Evolutionary conservation across 2,329 filamentous ascomycete species (phyloP).

Genomic region (Xylaria sp.): DNA sequence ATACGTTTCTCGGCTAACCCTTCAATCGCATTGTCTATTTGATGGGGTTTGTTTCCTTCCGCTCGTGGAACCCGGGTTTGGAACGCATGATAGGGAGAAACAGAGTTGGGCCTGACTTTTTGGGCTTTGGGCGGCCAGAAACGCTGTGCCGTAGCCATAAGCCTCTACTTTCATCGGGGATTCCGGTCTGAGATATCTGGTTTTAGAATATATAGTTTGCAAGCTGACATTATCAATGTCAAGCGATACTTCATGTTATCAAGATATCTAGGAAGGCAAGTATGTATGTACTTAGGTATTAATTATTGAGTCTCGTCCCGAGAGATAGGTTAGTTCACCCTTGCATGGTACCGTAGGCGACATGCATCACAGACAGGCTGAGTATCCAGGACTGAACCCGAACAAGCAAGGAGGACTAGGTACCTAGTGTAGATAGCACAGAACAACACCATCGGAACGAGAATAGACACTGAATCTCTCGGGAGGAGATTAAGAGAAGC

Average conservation of each 20-base stretch:
- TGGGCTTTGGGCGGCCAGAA: background rate
- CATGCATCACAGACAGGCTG: background rate
- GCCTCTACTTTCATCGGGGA: too few species aligned
- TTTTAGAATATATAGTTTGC: too few species aligned
- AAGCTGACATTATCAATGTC: too few species aligned
- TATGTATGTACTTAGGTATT: too few species aligned
- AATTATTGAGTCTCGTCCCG: background rate
- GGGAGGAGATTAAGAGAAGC: background rate
- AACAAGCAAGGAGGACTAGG: background rate
- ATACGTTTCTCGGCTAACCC: background rate
- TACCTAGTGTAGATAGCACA: background rate
- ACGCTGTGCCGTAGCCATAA: slow-evolving; percentile 2
- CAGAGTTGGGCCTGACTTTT: slow-evolving; percentile 7
- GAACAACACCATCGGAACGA: background rate
- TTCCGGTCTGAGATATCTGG: background rate
- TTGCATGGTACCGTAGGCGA: background rate
- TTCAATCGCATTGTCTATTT: background rate
- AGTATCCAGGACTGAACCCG: background rate
- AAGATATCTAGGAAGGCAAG: background rate
- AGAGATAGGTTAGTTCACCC: background rate
- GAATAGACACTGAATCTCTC: background rate
- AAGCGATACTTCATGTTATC: too few species aligned
- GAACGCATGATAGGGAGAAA: background rate
- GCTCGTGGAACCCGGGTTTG: slow-evolving; percentile 9
- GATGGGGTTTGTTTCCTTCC: background rate